Evolutionary conservation across 805 yeast species (phyloP), one percentile per base, ranked within the genome.

Genomic region (Pichia scutulata): DNA sequence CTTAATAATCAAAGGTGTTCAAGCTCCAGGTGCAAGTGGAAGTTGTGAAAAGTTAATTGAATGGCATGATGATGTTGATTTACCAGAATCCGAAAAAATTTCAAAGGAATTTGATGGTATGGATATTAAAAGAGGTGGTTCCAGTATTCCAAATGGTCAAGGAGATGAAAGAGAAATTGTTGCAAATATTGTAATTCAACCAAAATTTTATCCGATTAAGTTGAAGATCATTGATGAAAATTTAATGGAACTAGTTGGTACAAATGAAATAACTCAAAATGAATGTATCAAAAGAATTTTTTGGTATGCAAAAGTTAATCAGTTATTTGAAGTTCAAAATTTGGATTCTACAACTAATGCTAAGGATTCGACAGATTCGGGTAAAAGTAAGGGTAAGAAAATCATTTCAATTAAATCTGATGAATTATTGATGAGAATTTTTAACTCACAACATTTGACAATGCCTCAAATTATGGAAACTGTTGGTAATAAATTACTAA

Each of bases 101-200:
- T 57, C 63, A 45, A 68, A 64, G 51, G 72, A 81, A 48, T 92
- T 92, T 64, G 98, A 93, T 66, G 97, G 95, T 1, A 69, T 93
- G 50, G 97, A 90, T 62, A 78, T 93, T 50, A 85, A 85, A 60
- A 80, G 99, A 60, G 71, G 76, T 18, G 98, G 98, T 2, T 57
- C 65, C 7, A 66, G 70, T 21, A 55, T 67, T 36, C 63, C 62
- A 22, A 43, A 42, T 22, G 60, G 59, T 6, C 55, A 50, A 9
- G 48, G 59, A 1, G 52, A 54, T 7, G 69, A 66, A 45, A 75
- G 74, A 51, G 82, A 82, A 51, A 70, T 90, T 45, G 74, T 78
- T 43, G 80, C 86, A 46, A 80, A 80, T 50, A 82, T 93, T 50
- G 86, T 89, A 5, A 75, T 93, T 50, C 90, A 90, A 69, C 83